Conservation (phyloP, 2,329 filamentous ascomycete genomes). For the Epichloe uncinata region DNA sequence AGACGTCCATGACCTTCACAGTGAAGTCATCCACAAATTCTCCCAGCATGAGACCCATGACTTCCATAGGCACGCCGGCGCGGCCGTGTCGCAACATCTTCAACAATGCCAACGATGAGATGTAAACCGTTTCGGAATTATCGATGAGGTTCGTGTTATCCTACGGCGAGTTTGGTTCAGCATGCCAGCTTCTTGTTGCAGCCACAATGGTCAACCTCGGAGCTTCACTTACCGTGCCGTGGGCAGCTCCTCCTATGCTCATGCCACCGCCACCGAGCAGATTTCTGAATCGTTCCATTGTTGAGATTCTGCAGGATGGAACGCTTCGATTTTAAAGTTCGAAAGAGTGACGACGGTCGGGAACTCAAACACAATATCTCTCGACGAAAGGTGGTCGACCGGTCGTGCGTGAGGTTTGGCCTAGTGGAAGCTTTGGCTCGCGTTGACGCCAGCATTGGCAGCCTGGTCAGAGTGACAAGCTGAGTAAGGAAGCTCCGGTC, state of each 20-base stretch:
- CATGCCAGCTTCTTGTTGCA: neutral
- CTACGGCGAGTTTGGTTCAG: conserved; percentile 29
- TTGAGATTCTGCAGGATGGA: conserved; percentile 11
- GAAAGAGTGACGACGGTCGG: neutral
- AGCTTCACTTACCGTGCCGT: conserved; percentile 24
- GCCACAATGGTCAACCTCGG: neutral
- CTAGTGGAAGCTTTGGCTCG: conserved; percentile 1
- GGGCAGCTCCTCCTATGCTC: conserved; percentile 38
- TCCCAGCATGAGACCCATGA: conserved; percentile 98
- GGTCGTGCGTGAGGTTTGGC: neutral
- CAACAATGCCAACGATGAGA: conserved; percentile 88
- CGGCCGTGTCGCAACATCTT: conserved; percentile 98
- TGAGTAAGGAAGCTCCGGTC: conserved; percentile 9
- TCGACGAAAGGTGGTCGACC: neutral
- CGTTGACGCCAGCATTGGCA: conserved; percentile 7
- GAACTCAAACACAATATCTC: neutral
- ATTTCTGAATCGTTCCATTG: conserved; percentile 84
- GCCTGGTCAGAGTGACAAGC: conserved; percentile 6
- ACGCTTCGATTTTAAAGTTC: neutral
- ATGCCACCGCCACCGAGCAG: conserved; percentile 71
- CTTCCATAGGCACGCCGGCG: conserved; percentile 97
- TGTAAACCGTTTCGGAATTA: conserved; percentile 98
- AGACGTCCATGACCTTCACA: conserved; percentile 94
- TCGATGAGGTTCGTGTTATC: conserved; percentile 89
- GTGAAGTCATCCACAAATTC: conserved; percentile 99